Evolutionary conservation across 805 yeast genomes (phyloP).

Genomic region (Maudiozyma saulgeensis): DNA sequence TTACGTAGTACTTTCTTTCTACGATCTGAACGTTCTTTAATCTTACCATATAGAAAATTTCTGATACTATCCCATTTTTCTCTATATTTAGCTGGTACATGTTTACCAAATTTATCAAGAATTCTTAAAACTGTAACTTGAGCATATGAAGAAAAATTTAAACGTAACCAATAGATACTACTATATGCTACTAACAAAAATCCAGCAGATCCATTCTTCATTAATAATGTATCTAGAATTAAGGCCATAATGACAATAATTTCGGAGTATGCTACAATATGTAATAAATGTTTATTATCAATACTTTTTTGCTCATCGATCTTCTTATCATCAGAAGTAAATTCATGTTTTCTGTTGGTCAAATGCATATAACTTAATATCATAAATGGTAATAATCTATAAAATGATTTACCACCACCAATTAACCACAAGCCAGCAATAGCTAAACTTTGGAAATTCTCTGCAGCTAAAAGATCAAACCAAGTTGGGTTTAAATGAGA

Average conservation of each 20-base stretch:
- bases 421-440: conserved; percentile 52
- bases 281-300: conserved; percentile 15
- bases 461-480: conserved; percentile 57
- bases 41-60: conserved; percentile 34
- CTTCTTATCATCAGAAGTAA: conserved; percentile 6
- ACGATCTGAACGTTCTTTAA: conserved; percentile 27
- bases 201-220: conserved; percentile 58
- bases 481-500: conserved; percentile 53
- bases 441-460: conserved; percentile 61
- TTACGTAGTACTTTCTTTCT: conserved; percentile 1
- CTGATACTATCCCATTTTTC: conserved; percentile 33
- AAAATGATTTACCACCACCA: conserved; percentile 55
- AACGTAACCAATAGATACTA: conserved; percentile 60
- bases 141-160: conserved; percentile 41
- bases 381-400: conserved; percentile 54
- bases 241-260: conserved; percentile 44
- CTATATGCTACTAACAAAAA: conserved; percentile 50
- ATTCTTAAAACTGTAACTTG: conserved; percentile 29
- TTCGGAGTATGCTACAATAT: conserved; percentile 51
- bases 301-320: conserved; percentile 7
- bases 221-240: conserved; percentile 46
- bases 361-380: conserved; percentile 52
- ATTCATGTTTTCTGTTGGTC: conserved; percentile 22
- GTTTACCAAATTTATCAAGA: conserved; percentile 23
- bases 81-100: conserved; percentile 28